phyloP scores from a whole-genome alignment of 2,329 filamentous ascomycete genomes.

The Cercospora canescens region DNA sequence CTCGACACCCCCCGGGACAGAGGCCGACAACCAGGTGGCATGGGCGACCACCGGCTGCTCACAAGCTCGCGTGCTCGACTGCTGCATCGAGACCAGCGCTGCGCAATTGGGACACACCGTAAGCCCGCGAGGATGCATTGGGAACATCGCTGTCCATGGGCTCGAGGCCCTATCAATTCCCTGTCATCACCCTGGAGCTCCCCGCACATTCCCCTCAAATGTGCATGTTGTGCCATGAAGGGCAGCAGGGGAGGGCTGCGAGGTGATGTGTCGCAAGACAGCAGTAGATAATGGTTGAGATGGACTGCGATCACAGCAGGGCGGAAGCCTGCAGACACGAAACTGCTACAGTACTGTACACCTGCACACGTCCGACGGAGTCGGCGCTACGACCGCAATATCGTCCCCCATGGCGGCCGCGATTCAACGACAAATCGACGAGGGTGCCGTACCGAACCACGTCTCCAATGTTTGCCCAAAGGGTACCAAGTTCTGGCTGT shows the following conservation, averaged over 20 bases:
- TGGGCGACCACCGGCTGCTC: not conserved
- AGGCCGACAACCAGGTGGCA: constrained; percentile 7
- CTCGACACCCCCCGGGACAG: not conserved
- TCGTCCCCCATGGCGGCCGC: constrained; percentile 19
- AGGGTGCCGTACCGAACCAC: constrained; percentile 35
- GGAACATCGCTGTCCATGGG: not conserved
- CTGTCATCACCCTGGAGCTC: constrained; percentile 12
- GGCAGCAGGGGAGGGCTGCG: constrained; percentile 4
- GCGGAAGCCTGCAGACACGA: constrained; percentile 1
- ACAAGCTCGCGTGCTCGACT: constrained; percentile 10
- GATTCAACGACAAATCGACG: constrained; percentile 34
- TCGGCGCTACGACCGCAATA: not conserved
- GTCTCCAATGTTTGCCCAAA: constrained; percentile 41
- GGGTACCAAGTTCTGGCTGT: constrained; percentile 51
- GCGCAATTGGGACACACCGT: not conserved
- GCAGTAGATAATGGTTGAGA: constrained; percentile 6
- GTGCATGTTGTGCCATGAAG: constrained; percentile 8
- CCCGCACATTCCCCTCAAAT: constrained; percentile 12
- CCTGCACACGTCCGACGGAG: not conserved
- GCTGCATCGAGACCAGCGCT: not conserved
- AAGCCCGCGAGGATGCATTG: not conserved
- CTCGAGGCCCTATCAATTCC: not conserved
- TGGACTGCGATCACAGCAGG: not conserved
- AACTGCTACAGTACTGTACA: constrained; percentile 9
- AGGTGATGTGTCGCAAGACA: constrained; percentile 3